Base-by-base conservation (phyloP, 2,329 filamentous ascomycete genomes). In the Aspergillus puulaauensis region DNA sequence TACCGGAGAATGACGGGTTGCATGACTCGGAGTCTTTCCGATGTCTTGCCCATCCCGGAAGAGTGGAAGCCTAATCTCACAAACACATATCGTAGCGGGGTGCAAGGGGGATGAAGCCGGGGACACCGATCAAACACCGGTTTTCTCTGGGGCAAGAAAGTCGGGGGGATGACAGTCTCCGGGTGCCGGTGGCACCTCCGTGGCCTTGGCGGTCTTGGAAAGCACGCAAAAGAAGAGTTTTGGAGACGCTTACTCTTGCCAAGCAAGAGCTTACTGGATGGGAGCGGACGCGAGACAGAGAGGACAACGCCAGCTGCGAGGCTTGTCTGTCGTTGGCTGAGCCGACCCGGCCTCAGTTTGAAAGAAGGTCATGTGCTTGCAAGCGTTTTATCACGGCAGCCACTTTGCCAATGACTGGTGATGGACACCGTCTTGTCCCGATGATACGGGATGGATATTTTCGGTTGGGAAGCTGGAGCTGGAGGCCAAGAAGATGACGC, bases 191-290 rank as follows among this genome's bases (percentile, higher is more conserved):
- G 39, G 21, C 21, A 24, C 23, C 4, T 24, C 23, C 17, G 27
- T 27, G 4, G 27, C 23, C 39, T 45, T 48, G 46, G 43, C 23
- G 33, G 44, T 53, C 51, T 53, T 53, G 51, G 14, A n/a, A 37
- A 37, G 31, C 46, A 46, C 27, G 3, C 27, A 27, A 56, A 51
- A 52, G 48, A 52, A 52, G 48, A 41, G 6, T 56, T 51, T 52
- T 52, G 54, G 54, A 56, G 47, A 56, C 54, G 48, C 54, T 56
- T 56, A 56, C 27, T 48, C 41, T 46, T 8, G 54, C 54, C 47
- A 56, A 51, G 40, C 15, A 3, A 41, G 24, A 14, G 31, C 21
- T 52, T 31, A 56, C 46, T 56, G 47, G 54, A 31, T 27, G 24
- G 43, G 44, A 47, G 15, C 14, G 8, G 9, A 23, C 14, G 44